Evolutionary conservation across 2,329 filamentous ascomycete genomes (phyloP).

Genomic region (Teratosphaeria gauchensis): DNA sequence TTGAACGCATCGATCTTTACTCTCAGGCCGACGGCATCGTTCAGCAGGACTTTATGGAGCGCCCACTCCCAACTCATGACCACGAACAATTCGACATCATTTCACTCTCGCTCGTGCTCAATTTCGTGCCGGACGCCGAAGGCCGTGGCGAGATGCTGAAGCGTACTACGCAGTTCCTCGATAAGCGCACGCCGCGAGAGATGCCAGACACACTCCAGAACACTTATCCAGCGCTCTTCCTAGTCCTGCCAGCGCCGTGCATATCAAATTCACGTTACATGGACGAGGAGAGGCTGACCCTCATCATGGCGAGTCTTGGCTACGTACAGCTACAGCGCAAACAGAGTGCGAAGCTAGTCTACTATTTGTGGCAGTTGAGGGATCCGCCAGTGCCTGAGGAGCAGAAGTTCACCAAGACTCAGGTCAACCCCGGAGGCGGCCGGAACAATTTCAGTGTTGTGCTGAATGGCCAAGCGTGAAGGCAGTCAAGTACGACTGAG

Average conservation of each 20-base stretch:
- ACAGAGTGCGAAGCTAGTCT: slow-evolving; percentile 72
- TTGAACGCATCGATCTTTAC: slow-evolving; percentile 81
- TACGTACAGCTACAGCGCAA: slow-evolving; percentile 60
- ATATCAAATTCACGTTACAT: slow-evolving; percentile 86
- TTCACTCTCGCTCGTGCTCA: slow-evolving; percentile 84
- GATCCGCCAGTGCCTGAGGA: slow-evolving; percentile 15
- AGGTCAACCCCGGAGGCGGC: slow-evolving; percentile 62
- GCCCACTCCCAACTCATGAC: slow-evolving; percentile 54
- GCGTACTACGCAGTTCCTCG: slow-evolving; percentile 62
- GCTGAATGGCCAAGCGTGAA: slow-evolving; percentile 28
- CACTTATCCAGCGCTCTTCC: slow-evolving; percentile 62
- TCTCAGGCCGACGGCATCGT: slow-evolving; percentile 73
- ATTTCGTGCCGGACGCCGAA: slow-evolving; percentile 74
- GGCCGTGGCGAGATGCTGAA: slow-evolving; percentile 77
- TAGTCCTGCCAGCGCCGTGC: slow-evolving; percentile 83
- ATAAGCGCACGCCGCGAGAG: slow-evolving; percentile 7
- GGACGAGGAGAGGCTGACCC: slow-evolving; percentile 56
- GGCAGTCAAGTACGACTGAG: too few species aligned
- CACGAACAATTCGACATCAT: slow-evolving; percentile 75
- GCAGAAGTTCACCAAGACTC: slow-evolving; percentile 56
- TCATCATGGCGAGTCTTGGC: slow-evolving; percentile 69
- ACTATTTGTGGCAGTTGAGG: slow-evolving; percentile 68
- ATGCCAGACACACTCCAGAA: slow-evolving; percentile 10
- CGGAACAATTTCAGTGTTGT: slow-evolving; percentile 90
- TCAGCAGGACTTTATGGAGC: slow-evolving; percentile 89